These are phyloP conservation scores for Dryadomyces sulphureus DNA, from an alignment of 2,329 filamentous ascomycete species.

Conservation along the genomic window DNA sequence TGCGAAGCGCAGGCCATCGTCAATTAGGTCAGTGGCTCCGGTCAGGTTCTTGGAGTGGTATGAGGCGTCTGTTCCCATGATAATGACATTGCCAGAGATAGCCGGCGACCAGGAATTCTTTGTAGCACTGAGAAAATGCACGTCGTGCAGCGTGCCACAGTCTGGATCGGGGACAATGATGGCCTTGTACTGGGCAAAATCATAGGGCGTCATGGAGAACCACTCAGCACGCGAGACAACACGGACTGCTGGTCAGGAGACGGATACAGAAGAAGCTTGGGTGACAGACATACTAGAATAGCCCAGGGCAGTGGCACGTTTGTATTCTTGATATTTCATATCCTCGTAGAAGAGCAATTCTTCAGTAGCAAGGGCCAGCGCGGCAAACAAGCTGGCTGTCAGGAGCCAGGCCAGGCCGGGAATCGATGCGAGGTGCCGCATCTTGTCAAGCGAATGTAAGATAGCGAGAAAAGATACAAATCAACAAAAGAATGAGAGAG, in stretches of 20 bases:
- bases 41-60: slow-evolving; percentile 15
- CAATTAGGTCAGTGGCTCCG: slow-evolving; percentile 21
- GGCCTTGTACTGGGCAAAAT: slow-evolving; percentile 29
- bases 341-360: slow-evolving; percentile 14
- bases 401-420: neutral
- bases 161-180: slow-evolving; percentile 26
- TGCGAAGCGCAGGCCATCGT: slow-evolving; percentile 19
- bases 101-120: slow-evolving; percentile 24
- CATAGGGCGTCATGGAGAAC: slow-evolving; percentile 17
- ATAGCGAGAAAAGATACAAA: neutral
- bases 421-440: neutral
- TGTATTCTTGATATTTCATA: slow-evolving; percentile 14
- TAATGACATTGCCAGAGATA: slow-evolving; percentile 24
- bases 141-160: slow-evolving; percentile 16
- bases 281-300: slow-evolving; percentile 9
- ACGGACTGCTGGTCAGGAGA: slow-evolving; percentile 1
- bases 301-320: slow-evolving; percentile 9
- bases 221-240: slow-evolving; percentile 8
- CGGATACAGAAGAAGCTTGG: neutral
- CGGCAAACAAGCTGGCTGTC: slow-evolving; percentile 1
- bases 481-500: neutral
- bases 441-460: neutral
- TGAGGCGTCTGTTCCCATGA: slow-evolving; percentile 25
- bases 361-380: slow-evolving; percentile 7
- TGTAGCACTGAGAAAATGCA: slow-evolving; percentile 23